These are phyloP conservation scores for Geotrichum aggregatum DNA, from an alignment of 1,139 yeast species.

Conservation along the genomic window DNA sequence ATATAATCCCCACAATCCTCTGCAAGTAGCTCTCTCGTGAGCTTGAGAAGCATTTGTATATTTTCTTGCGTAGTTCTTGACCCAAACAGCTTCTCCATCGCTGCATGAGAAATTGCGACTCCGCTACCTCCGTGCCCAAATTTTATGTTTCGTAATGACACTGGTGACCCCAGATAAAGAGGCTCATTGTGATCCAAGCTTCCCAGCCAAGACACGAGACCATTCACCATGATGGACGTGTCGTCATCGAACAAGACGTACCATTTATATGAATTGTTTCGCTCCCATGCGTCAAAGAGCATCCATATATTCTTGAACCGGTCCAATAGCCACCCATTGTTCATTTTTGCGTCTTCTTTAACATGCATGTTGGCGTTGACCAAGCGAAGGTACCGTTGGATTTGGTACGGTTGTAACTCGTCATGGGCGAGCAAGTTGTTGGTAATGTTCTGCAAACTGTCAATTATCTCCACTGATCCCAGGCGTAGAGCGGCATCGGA, in stretches of 20 bases:
- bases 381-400: constrained; percentile 29
- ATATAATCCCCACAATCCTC: constrained; percentile 38
- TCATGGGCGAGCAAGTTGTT: constrained; percentile 25
- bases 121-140: constrained; percentile 44
- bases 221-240: constrained; percentile 35
- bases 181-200: constrained; percentile 30
- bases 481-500: constrained; percentile 36
- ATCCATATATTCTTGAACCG: constrained; percentile 41
- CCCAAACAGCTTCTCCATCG: constrained; percentile 33
- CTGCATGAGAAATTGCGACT: constrained; percentile 37
- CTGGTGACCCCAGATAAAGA: constrained; percentile 36
- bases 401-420: constrained; percentile 33
- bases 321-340: constrained; percentile 39
- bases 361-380: constrained; percentile 24
- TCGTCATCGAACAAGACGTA: constrained; percentile 41
- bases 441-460: constrained; percentile 35
- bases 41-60: constrained; percentile 28
- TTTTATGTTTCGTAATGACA: constrained; percentile 22
- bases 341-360: constrained; percentile 15
- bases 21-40: constrained; percentile 6
- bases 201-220: constrained; percentile 30
- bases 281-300: constrained; percentile 38
- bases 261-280: constrained; percentile 38
- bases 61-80: constrained; percentile 28
- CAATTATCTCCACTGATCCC: constrained; percentile 37